phyloP scores from a whole-genome alignment of 2,329 filamentous ascomycete species.

The Cordyceps cateniannulata region DNA sequence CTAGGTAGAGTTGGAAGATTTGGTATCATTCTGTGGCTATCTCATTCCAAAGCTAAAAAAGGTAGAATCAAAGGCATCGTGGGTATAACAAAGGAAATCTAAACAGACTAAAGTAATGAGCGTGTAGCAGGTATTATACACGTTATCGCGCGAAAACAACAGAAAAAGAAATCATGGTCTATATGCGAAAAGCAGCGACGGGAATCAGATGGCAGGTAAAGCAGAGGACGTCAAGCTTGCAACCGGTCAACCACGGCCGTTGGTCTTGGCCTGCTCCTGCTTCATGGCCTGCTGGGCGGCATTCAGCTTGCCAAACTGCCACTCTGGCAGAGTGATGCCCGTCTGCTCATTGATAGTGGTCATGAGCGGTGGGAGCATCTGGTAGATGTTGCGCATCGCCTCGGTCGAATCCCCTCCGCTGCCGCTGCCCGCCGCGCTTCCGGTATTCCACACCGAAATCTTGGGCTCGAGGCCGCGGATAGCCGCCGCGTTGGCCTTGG shows the following conservation, averaged over 20 bases:
- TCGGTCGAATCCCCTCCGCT: constrained; percentile 43
- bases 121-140: background rate
- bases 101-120: background rate
- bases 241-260: background rate
- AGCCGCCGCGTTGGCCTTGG: constrained; percentile 69
- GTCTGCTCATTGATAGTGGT: constrained; percentile 84
- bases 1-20: background rate
- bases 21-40: background rate
- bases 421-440: constrained; percentile 33
- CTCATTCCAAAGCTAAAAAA: background rate
- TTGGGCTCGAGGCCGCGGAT: constrained; percentile 76
- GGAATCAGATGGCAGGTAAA: background rate
- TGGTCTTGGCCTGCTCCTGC: constrained; percentile 14
- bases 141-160: background rate
- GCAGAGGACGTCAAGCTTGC: background rate
- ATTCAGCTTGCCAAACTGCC: constrained; percentile 54
- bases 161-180: background rate
- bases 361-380: constrained; percentile 76
- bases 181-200: background rate
- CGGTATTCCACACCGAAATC: constrained; percentile 85
- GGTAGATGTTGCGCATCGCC: constrained; percentile 71
- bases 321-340: constrained; percentile 71
- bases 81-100: background rate
- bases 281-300: constrained; percentile 27
- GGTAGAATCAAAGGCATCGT: background rate